Evolutionary conservation across 1,284 basidiomycete genomes (phyloP), one percentile per base, ranked within the genome.

Genomic region (Sporisorium scitamineum): DNA sequence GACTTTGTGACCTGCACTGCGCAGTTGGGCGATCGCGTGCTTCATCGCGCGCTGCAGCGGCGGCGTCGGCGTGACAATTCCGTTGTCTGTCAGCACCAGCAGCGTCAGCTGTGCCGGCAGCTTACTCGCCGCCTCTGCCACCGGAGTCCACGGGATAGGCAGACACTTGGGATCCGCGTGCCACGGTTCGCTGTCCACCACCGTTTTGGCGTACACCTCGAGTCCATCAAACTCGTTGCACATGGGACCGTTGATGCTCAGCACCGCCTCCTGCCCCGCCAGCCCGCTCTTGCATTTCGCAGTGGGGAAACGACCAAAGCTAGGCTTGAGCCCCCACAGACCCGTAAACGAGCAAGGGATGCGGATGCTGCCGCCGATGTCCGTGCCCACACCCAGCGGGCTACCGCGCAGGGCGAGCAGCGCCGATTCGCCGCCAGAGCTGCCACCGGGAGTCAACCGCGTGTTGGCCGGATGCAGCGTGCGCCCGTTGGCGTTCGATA

Each of bases 11-110:
- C 93, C 92, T 8, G 90, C 90, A 4, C 86, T 87, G 34, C 89
- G 76, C 26, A 94, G 86, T 0, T 91, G 90, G 1, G 86, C 84
- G 80, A 89, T 90, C 1, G 89, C 88, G 61, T 87, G 87, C 72
- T 89, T 87, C 44, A 94, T 85, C 0, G 90, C 92, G 37, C 92
- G 87, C 18, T 82, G 86, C 20, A 94, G 85, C 0, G 93, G 92
- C 0, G 93, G 92, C 64, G 91, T 90, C 2, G 93, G 93, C n/a
- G 87, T 82, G 11, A 90, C 86, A 13, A 89, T 67, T 1, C 89
- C 91, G 79, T 92, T 88, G 76, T 92, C 87, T 88, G 89, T 89
- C 70, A 91, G 85, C 58, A 92, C 87, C 1, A 87, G 90, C 71
- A 92, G 91, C 64, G 89, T 90, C 11, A 92, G 86, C 27, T 52